Percentiles rank a stretch among this genome's conserved stretches.
These are phyloP conservation scores for Picea abies DNA, from an alignment of 83 land plant species.

Conservation along the genomic window DNA sequence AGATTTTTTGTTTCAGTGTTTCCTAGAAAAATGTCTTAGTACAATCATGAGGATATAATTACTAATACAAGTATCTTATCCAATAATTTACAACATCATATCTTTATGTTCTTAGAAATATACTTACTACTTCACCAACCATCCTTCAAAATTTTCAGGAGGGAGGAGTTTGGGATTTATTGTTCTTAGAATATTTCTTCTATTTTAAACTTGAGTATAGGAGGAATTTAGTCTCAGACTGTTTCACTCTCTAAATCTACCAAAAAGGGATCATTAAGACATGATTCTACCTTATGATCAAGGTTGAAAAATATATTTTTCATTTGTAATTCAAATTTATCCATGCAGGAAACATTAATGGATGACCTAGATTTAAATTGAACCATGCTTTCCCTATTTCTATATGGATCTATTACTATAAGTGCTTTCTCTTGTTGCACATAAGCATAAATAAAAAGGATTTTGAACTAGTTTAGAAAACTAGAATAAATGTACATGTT, in stretches of 20 bases:
- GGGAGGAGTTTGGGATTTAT: conserved; percentile 89
- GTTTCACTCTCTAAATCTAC: neutral
- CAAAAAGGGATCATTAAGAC: neutral
- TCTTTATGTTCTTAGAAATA: conserved; percentile 73
- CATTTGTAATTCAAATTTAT: too few species aligned
- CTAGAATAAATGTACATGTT: too few species aligned
- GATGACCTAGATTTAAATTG: too few species aligned
- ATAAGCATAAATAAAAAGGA: too few species aligned
- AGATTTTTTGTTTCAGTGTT: conserved; percentile 78
- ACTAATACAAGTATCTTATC: conserved; percentile 54
- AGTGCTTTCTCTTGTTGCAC: too few species aligned
- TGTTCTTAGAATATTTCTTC: conserved; percentile 93
- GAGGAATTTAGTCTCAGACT: conserved; percentile 17
- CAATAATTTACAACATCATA: conserved; percentile 65
- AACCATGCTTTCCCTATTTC: too few species aligned
- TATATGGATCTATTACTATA: too few species aligned
- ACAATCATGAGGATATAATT: conserved; percentile 45
- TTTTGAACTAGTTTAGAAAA: too few species aligned
- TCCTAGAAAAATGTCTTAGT: conserved; percentile 55
- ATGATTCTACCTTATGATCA: conserved; percentile 9
- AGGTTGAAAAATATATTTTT: too few species aligned
- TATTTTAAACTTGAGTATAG: conserved; percentile 55
- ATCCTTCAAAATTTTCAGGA: conserved; percentile 68
- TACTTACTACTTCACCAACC: conserved; percentile 65
- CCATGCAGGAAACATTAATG: too few species aligned